Conservation (phyloP, 2,329 filamentous ascomycete species). For the Xylaria arbuscula region DNA sequence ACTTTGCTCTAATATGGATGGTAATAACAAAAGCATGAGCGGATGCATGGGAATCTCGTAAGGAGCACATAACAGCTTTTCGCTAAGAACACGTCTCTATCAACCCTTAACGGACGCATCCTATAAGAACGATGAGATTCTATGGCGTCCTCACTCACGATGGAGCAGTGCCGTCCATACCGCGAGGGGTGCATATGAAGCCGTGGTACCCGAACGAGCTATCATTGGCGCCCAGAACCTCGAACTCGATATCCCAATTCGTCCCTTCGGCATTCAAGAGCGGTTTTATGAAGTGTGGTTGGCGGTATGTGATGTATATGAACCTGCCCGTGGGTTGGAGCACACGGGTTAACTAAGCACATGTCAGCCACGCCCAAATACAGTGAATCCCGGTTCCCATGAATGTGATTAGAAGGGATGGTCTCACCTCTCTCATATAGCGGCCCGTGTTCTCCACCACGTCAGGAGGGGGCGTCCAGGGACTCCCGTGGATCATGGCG, state of each 20-base stretch:
- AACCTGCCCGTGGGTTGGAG: slow-evolving; percentile 61
- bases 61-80: no score
- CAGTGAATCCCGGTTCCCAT: slow-evolving; percentile 2
- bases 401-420: background rate
- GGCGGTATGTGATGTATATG: slow-evolving; percentile 65
- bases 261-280: slow-evolving; percentile 56
- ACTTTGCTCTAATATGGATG: no score
- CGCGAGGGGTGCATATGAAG: slow-evolving; percentile 17
- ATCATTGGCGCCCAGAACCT: slow-evolving; percentile 53
- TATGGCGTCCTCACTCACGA: slow-evolving; percentile 7
- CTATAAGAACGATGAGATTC: background rate
- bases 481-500: slow-evolving; percentile 65
- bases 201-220: slow-evolving; percentile 59
- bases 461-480: slow-evolving; percentile 63
- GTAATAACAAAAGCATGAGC: no score
- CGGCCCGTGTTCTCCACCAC: slow-evolving; percentile 59
- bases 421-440: slow-evolving; percentile 62
- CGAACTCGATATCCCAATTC: slow-evolving; percentile 57
- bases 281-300: slow-evolving; percentile 65
- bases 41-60: no score
- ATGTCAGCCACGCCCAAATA: slow-evolving; percentile 25
- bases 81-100: no score
- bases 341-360: slow-evolving; percentile 51
- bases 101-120: no score
- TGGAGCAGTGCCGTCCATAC: no score